Conservation (phyloP, 192 early-diverging fungal genomes). For the Dispira parvispora region DNA sequence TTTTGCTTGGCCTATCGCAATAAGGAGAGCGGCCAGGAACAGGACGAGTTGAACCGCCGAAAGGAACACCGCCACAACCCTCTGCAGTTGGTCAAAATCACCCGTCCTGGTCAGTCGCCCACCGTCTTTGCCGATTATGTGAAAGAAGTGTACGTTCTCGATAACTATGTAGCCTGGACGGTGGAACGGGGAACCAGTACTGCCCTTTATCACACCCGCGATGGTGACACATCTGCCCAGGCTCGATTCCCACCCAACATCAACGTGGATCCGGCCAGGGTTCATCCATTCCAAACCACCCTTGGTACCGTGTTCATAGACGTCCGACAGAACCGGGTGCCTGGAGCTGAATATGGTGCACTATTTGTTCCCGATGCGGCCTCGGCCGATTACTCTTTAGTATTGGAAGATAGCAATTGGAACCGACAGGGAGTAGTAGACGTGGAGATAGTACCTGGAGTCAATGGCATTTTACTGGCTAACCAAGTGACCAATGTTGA, state of each 20-base stretch:
- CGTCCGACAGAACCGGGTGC: slow-evolving; percentile 36
- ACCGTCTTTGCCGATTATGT: neutral
- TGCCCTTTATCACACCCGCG: slow-evolving; percentile 48
- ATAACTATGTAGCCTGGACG: slow-evolving; percentile 10
- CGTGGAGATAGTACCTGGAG: slow-evolving; percentile 76
- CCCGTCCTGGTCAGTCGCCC: slow-evolving; percentile 15
- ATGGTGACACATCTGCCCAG: slow-evolving; percentile 52
- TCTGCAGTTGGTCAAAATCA: slow-evolving; percentile 44
- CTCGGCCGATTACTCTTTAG: slow-evolving; percentile 58
- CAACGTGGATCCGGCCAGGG: slow-evolving; percentile 54
- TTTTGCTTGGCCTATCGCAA: slow-evolving; percentile 51
- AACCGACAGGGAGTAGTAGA: slow-evolving; percentile 60
- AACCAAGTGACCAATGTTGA: slow-evolving; percentile 66
- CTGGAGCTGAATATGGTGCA: slow-evolving; percentile 38
- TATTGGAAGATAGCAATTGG: slow-evolving; percentile 68
- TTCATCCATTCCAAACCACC: slow-evolving; percentile 71
- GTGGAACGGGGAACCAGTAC: slow-evolving; percentile 13
- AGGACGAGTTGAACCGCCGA: slow-evolving; percentile 33
- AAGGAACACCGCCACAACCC: slow-evolving; percentile 33
- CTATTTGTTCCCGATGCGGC: slow-evolving; percentile 83
- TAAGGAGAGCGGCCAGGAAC: slow-evolving; percentile 29
- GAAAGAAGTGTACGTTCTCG: neutral
- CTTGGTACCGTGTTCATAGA: slow-evolving; percentile 68
- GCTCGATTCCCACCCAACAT: slow-evolving; percentile 76
- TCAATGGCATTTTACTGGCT: slow-evolving; percentile 73